Base-by-base conservation (phyloP, 2,329 filamentous ascomycete species). In the Grosmannia penicillata region DNA sequence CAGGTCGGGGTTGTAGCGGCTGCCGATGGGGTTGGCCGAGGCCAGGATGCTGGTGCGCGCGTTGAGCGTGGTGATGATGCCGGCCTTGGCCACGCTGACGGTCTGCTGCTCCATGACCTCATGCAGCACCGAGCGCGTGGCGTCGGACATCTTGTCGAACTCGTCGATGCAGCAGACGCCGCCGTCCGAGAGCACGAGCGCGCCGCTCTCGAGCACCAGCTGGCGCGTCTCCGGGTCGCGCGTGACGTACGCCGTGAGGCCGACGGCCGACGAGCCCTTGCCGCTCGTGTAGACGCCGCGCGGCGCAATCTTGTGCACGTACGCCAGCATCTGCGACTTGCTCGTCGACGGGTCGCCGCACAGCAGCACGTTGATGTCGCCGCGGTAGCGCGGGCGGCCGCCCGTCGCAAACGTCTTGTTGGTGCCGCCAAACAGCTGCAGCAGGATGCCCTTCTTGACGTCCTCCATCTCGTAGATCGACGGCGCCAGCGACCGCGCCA, bases 381-480 rank as follows among this genome's bases (percentile, higher is more conserved):
- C 91, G 64, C 91, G 76, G 57, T 98, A 98, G 51, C 82, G 87
- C 7, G 91, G 91, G 53, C 83, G 94, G 41, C 87, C 91, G 40
- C 91, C 91, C 59, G 95, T 96, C 42, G 93, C 75, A 57, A 98
- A 98, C 1, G 83, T 84, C 63, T 98, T 98, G 66, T 98, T 98
- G 25, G 91, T 94, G 40, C 91, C 91, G 27, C 91, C 89, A 55
- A 98, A 98, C 29, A 98, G 74, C 53, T 98, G 91, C 4, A 98
- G 75, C 10, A 98, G 67, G 44, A 98, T 95, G 10, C 91, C 91
- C 62, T 98, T 98, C 68, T 98, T 98, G 34, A 96, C 86, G 52
- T 98, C 91, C 49, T 98, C 91, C 78, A 93, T 82, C 59, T 98
- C 91, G 62, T 93, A 95, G 52, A 98, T 81, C 43, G 87, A 95